phyloP scores from a whole-genome alignment of 2,329 filamentous ascomycete genomes.

The Fusarium buharicum region DNA sequence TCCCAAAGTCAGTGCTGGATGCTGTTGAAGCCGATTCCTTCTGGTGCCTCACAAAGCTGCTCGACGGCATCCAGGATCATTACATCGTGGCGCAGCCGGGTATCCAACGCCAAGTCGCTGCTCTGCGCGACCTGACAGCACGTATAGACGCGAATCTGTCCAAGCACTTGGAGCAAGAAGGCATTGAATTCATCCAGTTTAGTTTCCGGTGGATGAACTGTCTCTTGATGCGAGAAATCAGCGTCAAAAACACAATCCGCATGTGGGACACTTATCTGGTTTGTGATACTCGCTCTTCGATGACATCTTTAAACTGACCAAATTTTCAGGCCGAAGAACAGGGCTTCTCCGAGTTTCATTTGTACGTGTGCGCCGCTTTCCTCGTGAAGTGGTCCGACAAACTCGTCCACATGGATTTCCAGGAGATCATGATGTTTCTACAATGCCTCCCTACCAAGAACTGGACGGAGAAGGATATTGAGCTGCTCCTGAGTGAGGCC shows the following conservation, averaged over 20 bases:
- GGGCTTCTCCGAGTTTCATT: conserved; percentile 97
- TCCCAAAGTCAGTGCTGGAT: conserved; percentile 90
- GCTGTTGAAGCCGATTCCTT: conserved; percentile 98
- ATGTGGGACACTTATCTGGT: conserved; percentile 99
- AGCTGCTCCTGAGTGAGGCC: conserved; percentile 92
- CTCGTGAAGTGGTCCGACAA: conserved; percentile 98
- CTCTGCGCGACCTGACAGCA: conserved; percentile 87
- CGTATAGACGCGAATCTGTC: conserved; percentile 87
- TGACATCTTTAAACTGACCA: neutral
- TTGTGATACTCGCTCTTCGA: conserved; percentile 49
- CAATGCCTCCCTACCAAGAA: conserved; percentile 91
- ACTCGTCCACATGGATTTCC: conserved; percentile 95
- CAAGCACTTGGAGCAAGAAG: conserved; percentile 88
- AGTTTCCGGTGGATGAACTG: conserved; percentile 99
- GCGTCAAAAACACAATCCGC: conserved; percentile 92
- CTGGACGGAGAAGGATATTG: conserved; percentile 99
- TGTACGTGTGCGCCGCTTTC: conserved; percentile 98
- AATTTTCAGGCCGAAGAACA: conserved; percentile 88
- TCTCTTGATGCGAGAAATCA: conserved; percentile 96
- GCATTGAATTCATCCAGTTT: conserved; percentile 98
- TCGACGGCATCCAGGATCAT: conserved; percentile 99
- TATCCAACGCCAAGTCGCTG: conserved; percentile 92
- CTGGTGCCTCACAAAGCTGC: conserved; percentile 96
- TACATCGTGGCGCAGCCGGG: conserved; percentile 98
- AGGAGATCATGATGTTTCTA: conserved; percentile 99